Base-by-base conservation (phyloP, 371 early-diverging fungal species). In the Mucor circinelloides region DNA sequence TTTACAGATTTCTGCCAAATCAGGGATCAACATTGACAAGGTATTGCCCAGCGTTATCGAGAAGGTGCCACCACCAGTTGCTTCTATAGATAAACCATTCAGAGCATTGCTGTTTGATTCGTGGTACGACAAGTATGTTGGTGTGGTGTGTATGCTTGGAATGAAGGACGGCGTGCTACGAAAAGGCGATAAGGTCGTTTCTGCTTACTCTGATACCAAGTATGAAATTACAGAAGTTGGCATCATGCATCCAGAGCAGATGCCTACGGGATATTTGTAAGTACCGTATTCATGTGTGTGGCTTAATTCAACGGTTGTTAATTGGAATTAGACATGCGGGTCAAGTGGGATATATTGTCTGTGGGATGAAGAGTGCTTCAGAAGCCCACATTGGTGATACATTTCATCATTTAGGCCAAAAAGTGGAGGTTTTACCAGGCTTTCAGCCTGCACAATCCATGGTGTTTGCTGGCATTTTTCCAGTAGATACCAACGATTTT, bases 311-410 rank as follows among this genome's bases (percentile, higher is more conserved):
- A 10, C 3, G 42, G 30, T 42, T 25, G 5, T 27, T 50, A 3
- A 23, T 21, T 25, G 13, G 9, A 17, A 54, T 46, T 62, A 90
- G 89, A 36, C 86, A 90, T 58, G 94, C 95, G 21, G 99, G 99
- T 0, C 99, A 99, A 76, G 99, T 99, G 27, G 99, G 99, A 3
- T 99, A 96, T 74, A 82, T 96, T 36, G 82, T 92, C 13, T 89
- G 95, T 75, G 92, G 92, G 63, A 97, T 99, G 95, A 97, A 97
- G 72, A 87, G 90, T 2, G 88, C 95, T 1, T 85, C 91, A 34
- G 99, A 99, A 73, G 96, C 98, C 4, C 87, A 90, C 70, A 91
- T 99, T n/a, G 99, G 99, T 32, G 99, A 99, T 73, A 98, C 99
- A 2, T 96, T 98, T 68, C 89, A 91, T 83, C 88, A 85, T 60